phyloP scores from a whole-genome alignment of 2,329 filamentous ascomycete genomes.

The Alternaria ethzedia region DNA sequence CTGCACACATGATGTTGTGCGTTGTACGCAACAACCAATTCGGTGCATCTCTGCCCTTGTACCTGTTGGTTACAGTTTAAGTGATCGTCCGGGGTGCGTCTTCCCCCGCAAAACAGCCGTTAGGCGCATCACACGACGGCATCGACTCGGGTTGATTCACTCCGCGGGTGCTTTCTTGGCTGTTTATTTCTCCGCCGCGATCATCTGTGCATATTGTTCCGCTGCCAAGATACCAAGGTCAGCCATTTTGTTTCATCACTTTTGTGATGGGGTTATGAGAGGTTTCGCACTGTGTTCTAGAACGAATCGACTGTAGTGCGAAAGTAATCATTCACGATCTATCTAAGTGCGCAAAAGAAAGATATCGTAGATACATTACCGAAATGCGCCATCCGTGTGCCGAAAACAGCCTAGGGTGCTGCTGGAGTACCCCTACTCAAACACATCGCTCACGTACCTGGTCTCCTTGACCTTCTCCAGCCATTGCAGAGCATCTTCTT shows the following conservation, averaged over 20 bases:
- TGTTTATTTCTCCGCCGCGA: constrained; percentile 1
- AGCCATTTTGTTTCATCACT: not conserved
- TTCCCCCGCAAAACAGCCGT: not conserved
- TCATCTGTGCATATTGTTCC: not conserved
- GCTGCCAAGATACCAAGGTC: constrained; percentile 4
- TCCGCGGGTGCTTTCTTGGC: not conserved
- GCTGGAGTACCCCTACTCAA: not conserved
- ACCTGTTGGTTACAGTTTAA: not conserved
- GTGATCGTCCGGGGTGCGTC: not conserved
- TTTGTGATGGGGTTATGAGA: not conserved
- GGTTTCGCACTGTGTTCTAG: not conserved
- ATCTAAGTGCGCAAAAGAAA: not conserved
- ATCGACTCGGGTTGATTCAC: not conserved
- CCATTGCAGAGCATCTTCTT: constrained; percentile 4
- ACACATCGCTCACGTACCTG: constrained; percentile 11
- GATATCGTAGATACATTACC: not conserved
- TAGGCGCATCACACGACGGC: not conserved
- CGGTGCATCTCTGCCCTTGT: not conserved
- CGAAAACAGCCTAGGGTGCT: not conserved
- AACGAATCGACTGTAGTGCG: not conserved
- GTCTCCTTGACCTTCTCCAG: constrained; percentile 8
- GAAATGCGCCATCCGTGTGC: not conserved
- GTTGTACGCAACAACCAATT: not conserved
- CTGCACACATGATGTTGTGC: not conserved
- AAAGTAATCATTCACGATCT: not conserved